Percentiles rank a stretch among this genome's conserved stretches.
Conservation (phyloP, 2,329 filamentous ascomycete genomes). For the Colletotrichum sp. region DNA sequence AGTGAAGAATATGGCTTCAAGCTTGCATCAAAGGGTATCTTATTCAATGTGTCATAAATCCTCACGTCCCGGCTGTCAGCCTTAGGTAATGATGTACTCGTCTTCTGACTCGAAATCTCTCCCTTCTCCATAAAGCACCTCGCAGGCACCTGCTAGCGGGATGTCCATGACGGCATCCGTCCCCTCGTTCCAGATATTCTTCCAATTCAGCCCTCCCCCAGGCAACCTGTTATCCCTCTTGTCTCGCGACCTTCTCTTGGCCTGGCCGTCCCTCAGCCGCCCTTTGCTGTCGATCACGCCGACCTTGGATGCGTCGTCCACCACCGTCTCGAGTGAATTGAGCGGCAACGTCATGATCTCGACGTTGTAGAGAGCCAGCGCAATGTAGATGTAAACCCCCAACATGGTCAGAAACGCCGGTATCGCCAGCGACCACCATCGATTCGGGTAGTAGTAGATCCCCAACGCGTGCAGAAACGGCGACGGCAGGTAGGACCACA, state of each 20-base stretch:
- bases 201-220: conserved; percentile 68
- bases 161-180: conserved; percentile 99
- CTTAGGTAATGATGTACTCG: conserved; percentile 19
- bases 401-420: conserved; percentile 89
- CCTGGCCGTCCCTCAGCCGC: conserved; percentile 40
- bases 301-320: conserved; percentile 87
- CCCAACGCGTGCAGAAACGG: conserved; percentile 92
- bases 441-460: conserved; percentile 95
- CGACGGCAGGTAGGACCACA: conserved; percentile 91
- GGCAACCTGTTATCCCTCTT: conserved; percentile 41
- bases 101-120: conserved; percentile 31
- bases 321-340: conserved; percentile 82
- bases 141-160: conserved; percentile 91
- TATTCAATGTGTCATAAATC: neutral
- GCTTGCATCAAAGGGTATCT: neutral
- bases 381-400: conserved; percentile 92
- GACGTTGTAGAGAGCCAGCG: conserved; percentile 88
- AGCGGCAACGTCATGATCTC: conserved; percentile 85
- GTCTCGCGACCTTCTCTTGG: conserved; percentile 31
- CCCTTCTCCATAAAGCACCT: conserved; percentile 82
- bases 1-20: neutral
- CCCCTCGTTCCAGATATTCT: conserved; percentile 83
- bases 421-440: conserved; percentile 96
- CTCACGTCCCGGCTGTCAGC: no score
- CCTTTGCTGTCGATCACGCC: conserved; percentile 81